phyloP scores from a whole-genome alignment of 2,329 filamentous ascomycete genomes.

The Alternaria arbusti region DNA sequence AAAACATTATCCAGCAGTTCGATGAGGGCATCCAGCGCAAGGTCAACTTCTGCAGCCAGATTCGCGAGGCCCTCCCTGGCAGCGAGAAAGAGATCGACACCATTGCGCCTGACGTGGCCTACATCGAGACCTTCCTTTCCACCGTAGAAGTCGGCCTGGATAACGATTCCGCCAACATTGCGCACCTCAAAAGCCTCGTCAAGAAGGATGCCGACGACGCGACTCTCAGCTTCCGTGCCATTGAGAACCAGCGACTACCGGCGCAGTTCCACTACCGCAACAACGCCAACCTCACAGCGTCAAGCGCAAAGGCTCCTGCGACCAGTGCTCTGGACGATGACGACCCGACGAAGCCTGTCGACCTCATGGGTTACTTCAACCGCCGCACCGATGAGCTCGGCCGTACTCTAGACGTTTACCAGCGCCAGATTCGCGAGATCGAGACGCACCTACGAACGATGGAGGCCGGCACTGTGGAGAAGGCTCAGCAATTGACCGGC shows the following conservation, averaged over 20 bases:
- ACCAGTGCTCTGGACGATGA: slow-evolving; percentile 47
- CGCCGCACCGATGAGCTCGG: slow-evolving; percentile 50
- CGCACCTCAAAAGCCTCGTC: slow-evolving; percentile 62
- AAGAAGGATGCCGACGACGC: slow-evolving; percentile 73
- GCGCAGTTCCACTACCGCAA: slow-evolving; percentile 63
- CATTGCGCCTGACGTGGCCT: slow-evolving; percentile 70
- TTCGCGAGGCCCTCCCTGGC: slow-evolving; percentile 68
- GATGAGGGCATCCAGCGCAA: slow-evolving; percentile 82
- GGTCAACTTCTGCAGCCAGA: slow-evolving; percentile 76
- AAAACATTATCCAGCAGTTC: slow-evolving; percentile 76
- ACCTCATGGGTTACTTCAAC: slow-evolving; percentile 56
- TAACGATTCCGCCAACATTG: slow-evolving; percentile 67
- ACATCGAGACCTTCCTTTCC: slow-evolving; percentile 66
- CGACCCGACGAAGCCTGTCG: slow-evolving; percentile 46
- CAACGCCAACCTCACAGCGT: slow-evolving; percentile 48
- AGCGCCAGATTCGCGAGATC: slow-evolving; percentile 54
- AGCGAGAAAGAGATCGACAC: slow-evolving; percentile 69
- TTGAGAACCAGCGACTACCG: slow-evolving; percentile 77
- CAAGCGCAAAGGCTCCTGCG: slow-evolving; percentile 34
- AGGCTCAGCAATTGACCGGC: slow-evolving; percentile 51
- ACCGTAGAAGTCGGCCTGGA: slow-evolving; percentile 68
- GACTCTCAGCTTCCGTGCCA: slow-evolving; percentile 73
- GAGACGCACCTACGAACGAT: slow-evolving; percentile 58
- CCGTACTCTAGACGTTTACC: slow-evolving; percentile 49
- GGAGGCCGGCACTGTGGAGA: slow-evolving; percentile 53